phyloP scores from a whole-genome alignment of 202 grass and related monocot genomes.

The Digitaria exilis region DNA sequence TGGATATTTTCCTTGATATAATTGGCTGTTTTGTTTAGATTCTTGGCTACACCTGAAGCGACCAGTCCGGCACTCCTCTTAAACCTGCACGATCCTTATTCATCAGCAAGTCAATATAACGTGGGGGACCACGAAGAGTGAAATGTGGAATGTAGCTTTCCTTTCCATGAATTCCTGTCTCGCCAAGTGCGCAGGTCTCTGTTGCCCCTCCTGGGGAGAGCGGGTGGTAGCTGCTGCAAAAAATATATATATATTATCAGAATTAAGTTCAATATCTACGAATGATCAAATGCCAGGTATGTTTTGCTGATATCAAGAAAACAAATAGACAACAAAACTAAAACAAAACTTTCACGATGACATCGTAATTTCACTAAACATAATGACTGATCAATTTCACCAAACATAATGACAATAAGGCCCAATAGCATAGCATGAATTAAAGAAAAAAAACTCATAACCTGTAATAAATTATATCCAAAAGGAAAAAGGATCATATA shows the following conservation, averaged over 20 bases:
- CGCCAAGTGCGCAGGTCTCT: constrained; percentile 38
- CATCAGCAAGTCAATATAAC: constrained; percentile 37
- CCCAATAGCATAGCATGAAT: background rate
- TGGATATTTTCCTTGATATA: constrained; percentile 84
- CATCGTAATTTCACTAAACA: background rate
- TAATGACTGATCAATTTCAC: background rate
- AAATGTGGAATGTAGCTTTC: constrained; percentile 43
- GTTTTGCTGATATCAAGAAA: background rate
- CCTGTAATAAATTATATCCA: too few species aligned
- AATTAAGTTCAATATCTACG: constrained; percentile 8
- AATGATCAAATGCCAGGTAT: constrained; percentile 6
- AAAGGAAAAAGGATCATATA: background rate
- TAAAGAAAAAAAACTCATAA: too few species aligned
- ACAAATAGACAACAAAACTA: background rate
- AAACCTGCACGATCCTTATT: constrained; percentile 61
- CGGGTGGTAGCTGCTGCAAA: constrained; percentile 35
- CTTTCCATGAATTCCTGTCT: constrained; percentile 65
- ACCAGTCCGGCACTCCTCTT: constrained; percentile 79
- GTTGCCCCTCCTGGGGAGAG: constrained; percentile 37
- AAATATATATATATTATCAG: constrained; percentile 11
- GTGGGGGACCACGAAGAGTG: background rate
- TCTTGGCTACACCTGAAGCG: constrained; percentile 75
- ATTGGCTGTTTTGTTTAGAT: constrained; percentile 59
- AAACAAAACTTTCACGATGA: background rate
- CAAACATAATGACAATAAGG: constrained; percentile 9